These are phyloP conservation scores for Glonium stellatum DNA, from an alignment of 495 filamentous ascomycete species.

Conservation along the genomic window DNA sequence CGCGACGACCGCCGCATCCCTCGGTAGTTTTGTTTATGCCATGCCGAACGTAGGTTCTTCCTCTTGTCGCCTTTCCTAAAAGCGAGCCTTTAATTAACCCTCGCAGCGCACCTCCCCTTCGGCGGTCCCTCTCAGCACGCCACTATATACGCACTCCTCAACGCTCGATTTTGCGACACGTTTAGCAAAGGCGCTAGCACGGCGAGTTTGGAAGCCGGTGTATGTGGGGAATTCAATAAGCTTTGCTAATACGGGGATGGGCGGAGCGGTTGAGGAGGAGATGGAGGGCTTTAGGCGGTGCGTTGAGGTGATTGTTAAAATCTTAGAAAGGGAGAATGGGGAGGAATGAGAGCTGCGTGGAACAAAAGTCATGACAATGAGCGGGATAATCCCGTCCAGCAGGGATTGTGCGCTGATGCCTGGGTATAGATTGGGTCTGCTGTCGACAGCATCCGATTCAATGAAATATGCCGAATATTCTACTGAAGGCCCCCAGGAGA, in stretches of 20 bases:
- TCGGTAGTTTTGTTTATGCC: constrained; percentile 87
- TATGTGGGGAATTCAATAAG: constrained; percentile 80
- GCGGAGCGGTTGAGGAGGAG: constrained; percentile 81
- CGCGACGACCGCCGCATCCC: constrained; percentile 41
- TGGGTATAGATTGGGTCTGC: too few relatives aligned
- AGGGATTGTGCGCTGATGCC: too few relatives aligned
- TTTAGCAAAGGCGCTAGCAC: constrained; percentile 72
- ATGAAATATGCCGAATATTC: too few relatives aligned
- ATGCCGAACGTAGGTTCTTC: constrained; percentile 67
- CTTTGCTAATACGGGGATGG: constrained; percentile 59
- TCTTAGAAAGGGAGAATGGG: constrained; percentile 39
- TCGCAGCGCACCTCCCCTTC: constrained; percentile 48
- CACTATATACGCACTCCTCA: constrained; percentile 64
- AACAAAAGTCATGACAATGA: not conserved
- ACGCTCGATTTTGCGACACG: constrained; percentile 82
- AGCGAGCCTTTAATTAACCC: constrained; percentile 7
- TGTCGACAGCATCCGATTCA: too few relatives aligned
- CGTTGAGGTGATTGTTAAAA: constrained; percentile 59
- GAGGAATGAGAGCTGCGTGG: not conserved
- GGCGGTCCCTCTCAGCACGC: constrained; percentile 64
- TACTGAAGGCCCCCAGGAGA: too few relatives aligned
- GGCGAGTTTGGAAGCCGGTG: constrained; percentile 58
- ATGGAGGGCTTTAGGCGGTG: constrained; percentile 77
- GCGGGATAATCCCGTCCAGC: not conserved
- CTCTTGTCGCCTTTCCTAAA: too few relatives aligned